phyloP scores from a whole-genome alignment of 371 early-diverging fungal genomes.

The Amoeboaphelidium occidentale region DNA sequence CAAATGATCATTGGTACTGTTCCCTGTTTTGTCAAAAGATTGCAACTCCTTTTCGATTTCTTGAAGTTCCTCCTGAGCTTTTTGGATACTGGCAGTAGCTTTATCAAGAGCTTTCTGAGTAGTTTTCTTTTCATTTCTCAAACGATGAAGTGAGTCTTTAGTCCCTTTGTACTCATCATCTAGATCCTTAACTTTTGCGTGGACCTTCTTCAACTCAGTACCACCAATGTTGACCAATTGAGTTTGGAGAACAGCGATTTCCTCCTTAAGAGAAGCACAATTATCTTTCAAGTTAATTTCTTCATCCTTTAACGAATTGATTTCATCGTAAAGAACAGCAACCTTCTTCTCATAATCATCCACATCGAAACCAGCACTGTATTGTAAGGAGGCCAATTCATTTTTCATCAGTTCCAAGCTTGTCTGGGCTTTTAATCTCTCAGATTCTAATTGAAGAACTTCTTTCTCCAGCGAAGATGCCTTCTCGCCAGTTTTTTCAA shows the following conservation, averaged over 20 bases:
- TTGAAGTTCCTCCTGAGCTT: slow-evolving; percentile 34
- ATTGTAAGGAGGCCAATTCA: too few relatives aligned
- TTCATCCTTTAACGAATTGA: background rate
- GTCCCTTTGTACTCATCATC: slow-evolving; percentile 34
- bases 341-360: slow-evolving; percentile 35
- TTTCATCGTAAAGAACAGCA: slow-evolving; percentile 10
- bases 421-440: too few relatives aligned
- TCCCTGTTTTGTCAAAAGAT: slow-evolving; percentile 16
- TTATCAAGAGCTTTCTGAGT: slow-evolving; percentile 46
- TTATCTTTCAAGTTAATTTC: slow-evolving; percentile 3
- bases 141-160: too few relatives aligned
- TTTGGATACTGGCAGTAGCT: slow-evolving; percentile 28
- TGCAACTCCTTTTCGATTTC: slow-evolving; percentile 30
- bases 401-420: slow-evolving; percentile 24
- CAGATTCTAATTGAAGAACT: too few relatives aligned
- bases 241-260: slow-evolving; percentile 20
- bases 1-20: slow-evolving; percentile 1
- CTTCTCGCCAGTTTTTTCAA: slow-evolving; percentile 27
- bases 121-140: slow-evolving; percentile 28
- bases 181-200: slow-evolving; percentile 38
- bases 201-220: too few relatives aligned
- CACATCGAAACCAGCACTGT: too few relatives aligned
- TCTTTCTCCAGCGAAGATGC: too few relatives aligned
- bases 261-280: background rate
- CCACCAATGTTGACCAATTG: slow-evolving; percentile 68